phyloP scores from a whole-genome alignment of 768 basidiomycete species.

The Lactarius pseudohatsudake region DNA sequence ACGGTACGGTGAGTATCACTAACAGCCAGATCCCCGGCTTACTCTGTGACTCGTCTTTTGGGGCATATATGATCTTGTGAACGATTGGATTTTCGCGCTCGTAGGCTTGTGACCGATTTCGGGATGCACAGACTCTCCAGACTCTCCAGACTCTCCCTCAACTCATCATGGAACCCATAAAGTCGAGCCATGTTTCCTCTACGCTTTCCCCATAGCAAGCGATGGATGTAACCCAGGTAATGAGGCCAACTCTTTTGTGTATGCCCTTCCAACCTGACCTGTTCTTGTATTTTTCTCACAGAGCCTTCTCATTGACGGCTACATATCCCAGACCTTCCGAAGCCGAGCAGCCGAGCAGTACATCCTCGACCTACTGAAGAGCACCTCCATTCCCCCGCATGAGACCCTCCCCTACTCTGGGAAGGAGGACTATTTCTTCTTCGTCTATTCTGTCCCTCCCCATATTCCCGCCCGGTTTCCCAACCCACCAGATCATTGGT shows the following conservation, averaged over 20 bases:
- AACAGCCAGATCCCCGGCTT: background rate
- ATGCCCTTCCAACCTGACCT: background rate
- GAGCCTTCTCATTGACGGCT: background rate
- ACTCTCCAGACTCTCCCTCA: background rate
- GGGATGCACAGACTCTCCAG: background rate
- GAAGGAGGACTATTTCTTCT: background rate
- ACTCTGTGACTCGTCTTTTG: background rate
- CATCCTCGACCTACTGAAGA: background rate
- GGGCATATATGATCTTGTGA: background rate
- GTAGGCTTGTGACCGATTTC: background rate
- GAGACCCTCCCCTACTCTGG: background rate
- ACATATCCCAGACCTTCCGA: slow-evolving; percentile 1
- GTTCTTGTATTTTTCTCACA: background rate
- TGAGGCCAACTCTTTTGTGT: background rate
- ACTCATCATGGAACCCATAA: background rate
- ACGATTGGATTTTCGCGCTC: background rate
- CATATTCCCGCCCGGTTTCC: background rate
- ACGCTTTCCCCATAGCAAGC: background rate
- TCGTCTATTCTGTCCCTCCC: background rate
- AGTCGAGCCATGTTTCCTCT: background rate
- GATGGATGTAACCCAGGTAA: background rate
- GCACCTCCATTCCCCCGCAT: background rate
- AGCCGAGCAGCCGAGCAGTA: background rate
- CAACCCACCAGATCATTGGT: background rate
- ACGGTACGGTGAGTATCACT: background rate